Evolutionary conservation across 257 asterid genomes (phyloP).

Genomic region (Verbascum thapsus): DNA sequence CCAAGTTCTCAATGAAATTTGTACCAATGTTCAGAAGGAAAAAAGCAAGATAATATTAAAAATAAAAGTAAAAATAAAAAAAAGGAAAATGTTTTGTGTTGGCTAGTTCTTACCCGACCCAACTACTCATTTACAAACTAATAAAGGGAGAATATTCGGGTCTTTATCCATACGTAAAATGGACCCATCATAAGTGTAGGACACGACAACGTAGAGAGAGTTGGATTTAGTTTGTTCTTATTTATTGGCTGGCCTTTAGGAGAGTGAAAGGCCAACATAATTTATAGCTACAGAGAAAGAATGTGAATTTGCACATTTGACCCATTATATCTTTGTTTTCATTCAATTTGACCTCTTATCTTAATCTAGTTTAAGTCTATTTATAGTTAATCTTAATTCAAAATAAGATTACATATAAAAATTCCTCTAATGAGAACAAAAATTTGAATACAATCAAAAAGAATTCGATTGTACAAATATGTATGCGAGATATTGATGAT

Average conservation of each 20-base stretch:
- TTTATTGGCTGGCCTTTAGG: constrained; percentile 24
- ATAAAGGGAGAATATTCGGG: constrained; percentile 25
- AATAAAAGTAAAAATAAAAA: no score
- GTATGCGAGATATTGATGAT: no score
- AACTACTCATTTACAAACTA: no score
- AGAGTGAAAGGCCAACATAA: constrained; percentile 28
- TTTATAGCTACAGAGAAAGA: not conserved
- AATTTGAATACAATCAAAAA: no score
- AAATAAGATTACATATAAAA: no score
- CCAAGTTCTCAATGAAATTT: no score
- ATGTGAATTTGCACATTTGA: constrained; percentile 3
- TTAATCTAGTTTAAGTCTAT: not conserved
- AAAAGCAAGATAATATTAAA: no score
- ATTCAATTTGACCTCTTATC: not conserved
- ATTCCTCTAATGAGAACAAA: no score
- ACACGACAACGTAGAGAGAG: not conserved
- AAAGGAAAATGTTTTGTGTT: not conserved
- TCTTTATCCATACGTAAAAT: not conserved
- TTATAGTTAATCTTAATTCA: no score
- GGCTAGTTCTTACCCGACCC: not conserved
- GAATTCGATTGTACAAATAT: no score
- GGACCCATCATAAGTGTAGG: constrained; percentile 11
- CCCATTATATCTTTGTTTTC: not conserved
- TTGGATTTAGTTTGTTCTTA: not conserved
- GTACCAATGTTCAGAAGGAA: no score